A percentile compares a stretch with the other conserved stretches of the same genome.
Evolutionary conservation across 2,329 filamentous ascomycete species (phyloP).

Genomic region (Amphichorda felina): DNA sequence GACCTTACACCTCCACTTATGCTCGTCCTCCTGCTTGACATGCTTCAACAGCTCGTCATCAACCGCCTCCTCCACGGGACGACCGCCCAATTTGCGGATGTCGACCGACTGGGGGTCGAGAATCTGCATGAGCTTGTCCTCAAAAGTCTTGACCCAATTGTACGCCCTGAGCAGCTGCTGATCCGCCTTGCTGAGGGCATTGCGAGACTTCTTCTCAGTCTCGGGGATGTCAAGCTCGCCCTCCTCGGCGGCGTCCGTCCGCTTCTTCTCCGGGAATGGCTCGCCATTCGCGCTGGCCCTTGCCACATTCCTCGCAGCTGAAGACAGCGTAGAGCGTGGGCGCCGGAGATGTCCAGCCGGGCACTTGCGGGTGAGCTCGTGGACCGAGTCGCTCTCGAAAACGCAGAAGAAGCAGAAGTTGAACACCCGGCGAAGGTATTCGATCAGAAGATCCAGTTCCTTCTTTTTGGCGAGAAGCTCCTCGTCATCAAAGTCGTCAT

Average conservation of each 20-base stretch:
- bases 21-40: constrained; percentile 95
- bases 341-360: constrained; percentile 93
- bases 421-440: constrained; percentile 92
- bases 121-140: constrained; percentile 90
- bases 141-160: constrained; percentile 98
- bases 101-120: constrained; percentile 83
- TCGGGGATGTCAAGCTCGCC: constrained; percentile 45
- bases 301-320: constrained; percentile 72
- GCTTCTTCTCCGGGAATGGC: constrained; percentile 74
- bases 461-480: constrained; percentile 90
- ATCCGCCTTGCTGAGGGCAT: constrained; percentile 63
- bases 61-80: constrained; percentile 71
- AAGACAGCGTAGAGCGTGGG: constrained; percentile 74
- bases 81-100: constrained; percentile 82
- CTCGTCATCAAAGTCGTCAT: constrained; percentile 79
- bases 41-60: constrained; percentile 78
- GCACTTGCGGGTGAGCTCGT: constrained; percentile 91
- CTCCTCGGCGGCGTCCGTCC: constrained; percentile 45
- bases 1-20: constrained; percentile 93
- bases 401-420: constrained; percentile 99
- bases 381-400: constrained; percentile 94
- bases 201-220: constrained; percentile 49
- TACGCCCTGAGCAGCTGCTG: constrained; percentile 89
- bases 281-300: constrained; percentile 73
- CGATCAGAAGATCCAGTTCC: constrained; percentile 87